Conservation (phyloP, 495 filamentous ascomycete species). For the Chlorociboria aeruginascens region DNA sequence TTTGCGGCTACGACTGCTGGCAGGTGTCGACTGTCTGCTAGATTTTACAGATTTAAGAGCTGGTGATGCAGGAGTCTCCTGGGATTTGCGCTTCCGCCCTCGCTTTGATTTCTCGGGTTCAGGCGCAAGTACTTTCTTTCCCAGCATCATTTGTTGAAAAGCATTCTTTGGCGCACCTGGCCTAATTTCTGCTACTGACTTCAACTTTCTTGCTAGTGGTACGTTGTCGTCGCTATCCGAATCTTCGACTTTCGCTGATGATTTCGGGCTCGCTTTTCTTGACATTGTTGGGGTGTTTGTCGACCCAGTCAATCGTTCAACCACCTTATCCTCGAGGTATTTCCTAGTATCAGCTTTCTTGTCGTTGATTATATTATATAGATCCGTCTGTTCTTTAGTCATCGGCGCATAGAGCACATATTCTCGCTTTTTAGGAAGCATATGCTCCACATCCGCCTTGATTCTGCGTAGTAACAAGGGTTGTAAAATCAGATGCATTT, state of each 20-base stretch:
- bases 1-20: slow-evolving; percentile 27
- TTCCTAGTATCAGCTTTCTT: slow-evolving; percentile 57
- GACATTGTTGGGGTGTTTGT: slow-evolving; percentile 24
- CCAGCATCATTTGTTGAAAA: slow-evolving; percentile 17
- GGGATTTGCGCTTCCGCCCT: slow-evolving; percentile 33
- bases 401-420: slow-evolving; percentile 90
- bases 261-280: slow-evolving; percentile 13
- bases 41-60: slow-evolving; percentile 57
- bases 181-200: not conserved
- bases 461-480: slow-evolving; percentile 80
- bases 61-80: slow-evolving; percentile 19
- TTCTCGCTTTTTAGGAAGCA: slow-evolving; percentile 89
- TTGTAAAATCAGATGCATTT: slow-evolving; percentile 85
- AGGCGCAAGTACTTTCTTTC: slow-evolving; percentile 12
- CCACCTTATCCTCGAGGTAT: slow-evolving; percentile 75
- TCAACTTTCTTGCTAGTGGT: slow-evolving; percentile 7
- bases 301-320: slow-evolving; percentile 47
- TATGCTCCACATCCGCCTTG: slow-evolving; percentile 83
- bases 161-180: slow-evolving; percentile 13
- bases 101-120: slow-evolving; percentile 16
- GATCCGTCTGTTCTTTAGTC: slow-evolving; percentile 74
- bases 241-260: slow-evolving; percentile 4
- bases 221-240: slow-evolving; percentile 15
- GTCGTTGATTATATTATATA: slow-evolving; percentile 77
- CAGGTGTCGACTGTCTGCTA: slow-evolving; percentile 59